Base-by-base conservation (phyloP, 2,329 filamentous ascomycete species). In the Penicillium aurantiogriseum region DNA sequence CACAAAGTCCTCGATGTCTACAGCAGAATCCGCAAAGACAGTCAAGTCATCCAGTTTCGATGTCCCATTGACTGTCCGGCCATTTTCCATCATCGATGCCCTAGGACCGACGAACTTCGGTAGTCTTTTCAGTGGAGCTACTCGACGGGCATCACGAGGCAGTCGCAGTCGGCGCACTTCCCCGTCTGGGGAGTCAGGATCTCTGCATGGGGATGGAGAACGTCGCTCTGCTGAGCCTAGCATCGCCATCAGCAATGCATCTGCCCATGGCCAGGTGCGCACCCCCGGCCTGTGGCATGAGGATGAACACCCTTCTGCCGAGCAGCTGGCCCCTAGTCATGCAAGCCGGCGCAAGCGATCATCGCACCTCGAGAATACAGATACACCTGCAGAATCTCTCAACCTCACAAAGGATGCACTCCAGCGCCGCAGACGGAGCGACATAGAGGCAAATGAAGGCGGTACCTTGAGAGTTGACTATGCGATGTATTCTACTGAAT, bases 11-110 rank as follows among this genome's bases (percentile, higher is more conserved):
- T 74, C 71, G 0, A 65, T 79, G 51, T 80, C 78, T n/a, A 79
- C 72, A 17, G 72, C 78, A 13, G 77, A 78, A 36, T 80, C 79
- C 11, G 70, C 75, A 49, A 79, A 75, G 63, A 81, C 79, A 8
- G 71, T 80, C 29, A 74, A 69, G 52, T 71, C 75, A 29, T 69
- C 69, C 15, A 69, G 67, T 23, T 59, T 68, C 10, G 70, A 74
- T 33, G 46, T 58, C 4, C 54, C 61, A 8, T 49, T 50, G 19
- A 60, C 64, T 39, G 50, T 60, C 25, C 64, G 67, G 46, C 67
- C 67, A 17, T 47, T 71, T 10, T 64, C 69, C 2, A 65, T 72
- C 15, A 61, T 72, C 7, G 71, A 74, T 58, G 57, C 67, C 5
- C 56, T 71, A 5, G 67, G 69, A 1, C 68, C 72, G 19, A 69